Evolutionary conservation across 305 asterid genomes (phyloP), one percentile per base, ranked within the genome.

Genomic region (Ilex paraguariensis): DNA sequence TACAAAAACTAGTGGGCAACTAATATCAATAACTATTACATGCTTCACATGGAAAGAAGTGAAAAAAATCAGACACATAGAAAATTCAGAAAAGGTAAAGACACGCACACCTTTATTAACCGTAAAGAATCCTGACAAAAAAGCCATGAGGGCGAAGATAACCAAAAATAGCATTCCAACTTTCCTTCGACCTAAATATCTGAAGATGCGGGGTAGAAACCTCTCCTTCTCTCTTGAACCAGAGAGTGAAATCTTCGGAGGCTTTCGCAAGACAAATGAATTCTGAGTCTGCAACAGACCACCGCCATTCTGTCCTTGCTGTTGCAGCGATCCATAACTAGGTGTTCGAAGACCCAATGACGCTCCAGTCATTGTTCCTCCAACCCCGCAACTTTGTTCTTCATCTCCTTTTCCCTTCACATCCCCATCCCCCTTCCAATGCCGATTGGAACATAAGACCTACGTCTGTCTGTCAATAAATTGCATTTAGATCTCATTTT

Each of bases 281-380:
- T 73, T 73, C 63, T 77, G 90, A 71, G 75, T 55, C 63, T 65
- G 75, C 74, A 79, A 69, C 63, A 73, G 42, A 36, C 42, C 85
- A 69, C 91, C 85, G 67, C 91, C 97, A 79, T 86, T 85, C 78
- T 83, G 95, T 58, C 81, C 62, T 55, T 66, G 85, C 71, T 74
- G 89, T 70, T 77, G 95, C 81, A 88, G 76, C 51, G 96, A 82
- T 70, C 95, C 97, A 74, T 81, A 81, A 77, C 95, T 90, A 70
- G 77, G 82, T 64, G 82, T 71, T 76, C 99, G 83, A 69, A 75
- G 66, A 55, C 91, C 96, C 91, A 81, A 79, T 83, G 96, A 80
- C 86, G 73, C 84, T 74, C 92, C 84, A 82, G 85, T 93, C 99
- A 93, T 90, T 86, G 87, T 81, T 77, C 84, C 80, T 81, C 84